Conservation (phyloP, 495 filamentous ascomycete species). For the Neurospora sp. region DNA sequence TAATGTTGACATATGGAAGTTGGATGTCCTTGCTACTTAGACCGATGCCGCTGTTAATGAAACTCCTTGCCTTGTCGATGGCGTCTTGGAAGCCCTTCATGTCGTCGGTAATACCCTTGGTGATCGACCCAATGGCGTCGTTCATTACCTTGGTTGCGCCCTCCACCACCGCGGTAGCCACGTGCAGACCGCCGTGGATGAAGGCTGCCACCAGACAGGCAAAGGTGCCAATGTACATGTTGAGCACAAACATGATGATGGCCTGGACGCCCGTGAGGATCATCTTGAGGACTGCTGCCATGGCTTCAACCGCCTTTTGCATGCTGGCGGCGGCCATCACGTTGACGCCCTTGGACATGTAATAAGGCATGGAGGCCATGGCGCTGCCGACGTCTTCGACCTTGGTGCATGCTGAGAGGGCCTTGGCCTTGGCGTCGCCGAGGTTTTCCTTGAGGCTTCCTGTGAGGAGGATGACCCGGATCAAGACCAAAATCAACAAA, state of each 20-base stretch:
- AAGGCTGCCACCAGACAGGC: constrained; percentile 76
- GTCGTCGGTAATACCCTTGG: constrained; percentile 46
- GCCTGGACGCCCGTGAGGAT: constrained; percentile 76
- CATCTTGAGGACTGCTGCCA: constrained; percentile 65
- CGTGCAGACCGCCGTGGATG: constrained; percentile 64
- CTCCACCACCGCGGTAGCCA: constrained; percentile 55
- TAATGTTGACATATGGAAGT: constrained; percentile 46
- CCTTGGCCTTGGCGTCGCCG: constrained; percentile 63
- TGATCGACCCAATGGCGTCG: constrained; percentile 54
- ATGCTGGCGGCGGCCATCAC: constrained; percentile 67
- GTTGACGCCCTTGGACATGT: constrained; percentile 81
- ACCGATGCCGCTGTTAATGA: too few species aligned
- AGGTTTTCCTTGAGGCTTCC: constrained; percentile 61
- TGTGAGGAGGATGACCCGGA: constrained; percentile 66
- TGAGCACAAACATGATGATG: constrained; percentile 80
- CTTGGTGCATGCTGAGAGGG: constrained; percentile 74
- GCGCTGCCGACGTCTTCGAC: constrained; percentile 92
- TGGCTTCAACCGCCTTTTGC: constrained; percentile 62
- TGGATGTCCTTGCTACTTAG: background rate
- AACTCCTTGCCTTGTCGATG: too few species aligned
- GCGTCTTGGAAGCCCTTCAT: constrained; percentile 43
- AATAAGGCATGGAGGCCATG: constrained; percentile 96
- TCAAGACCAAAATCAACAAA: constrained; percentile 73
- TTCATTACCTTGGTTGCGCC: constrained; percentile 67
- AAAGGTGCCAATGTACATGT: constrained; percentile 80